Conservation (phyloP, 2,329 filamentous ascomycete species). For the Calonectria hawksworthii region DNA sequence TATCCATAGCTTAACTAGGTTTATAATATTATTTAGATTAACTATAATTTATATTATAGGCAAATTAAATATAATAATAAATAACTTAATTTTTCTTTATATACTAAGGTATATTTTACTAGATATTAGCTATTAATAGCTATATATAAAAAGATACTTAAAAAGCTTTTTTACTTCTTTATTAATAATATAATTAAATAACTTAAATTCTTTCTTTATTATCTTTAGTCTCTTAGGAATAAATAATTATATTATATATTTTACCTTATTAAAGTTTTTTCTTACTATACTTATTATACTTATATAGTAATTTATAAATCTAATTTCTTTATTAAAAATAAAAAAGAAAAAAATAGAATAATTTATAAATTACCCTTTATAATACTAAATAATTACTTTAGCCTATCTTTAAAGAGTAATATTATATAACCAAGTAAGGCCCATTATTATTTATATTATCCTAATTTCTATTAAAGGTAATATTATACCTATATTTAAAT, state of each 20-base stretch:
- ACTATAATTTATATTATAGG: conserved; percentile 24
- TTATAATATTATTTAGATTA: conserved; percentile 28
- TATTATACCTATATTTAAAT: not conserved
- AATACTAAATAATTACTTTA: not conserved
- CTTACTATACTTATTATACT: conserved; percentile 14
- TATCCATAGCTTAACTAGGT: conserved; percentile 6
- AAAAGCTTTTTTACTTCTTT: conserved; percentile 18
- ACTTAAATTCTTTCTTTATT: not conserved
- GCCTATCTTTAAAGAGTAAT: not conserved
- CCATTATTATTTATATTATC: not conserved
- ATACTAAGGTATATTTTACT: conserved; percentile 6
- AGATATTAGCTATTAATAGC: conserved; percentile 16
- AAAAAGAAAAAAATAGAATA: conserved; percentile 12
- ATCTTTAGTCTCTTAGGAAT: not conserved
- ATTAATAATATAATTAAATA: conserved; percentile 2
- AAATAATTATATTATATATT: not conserved
- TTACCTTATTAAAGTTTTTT: not conserved
- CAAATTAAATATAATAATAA: conserved; percentile 19
- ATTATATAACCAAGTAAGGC: not conserved
- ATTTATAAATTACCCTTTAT: not conserved
- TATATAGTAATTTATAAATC: conserved; percentile 2
- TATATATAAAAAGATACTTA: not conserved
- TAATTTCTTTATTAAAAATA: conserved; percentile 11
- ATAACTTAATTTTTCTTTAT: conserved; percentile 13
- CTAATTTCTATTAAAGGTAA: not conserved